A percentile compares a stretch with the other conserved stretches of the same genome.
Evolutionary conservation across 768 basidiomycete genomes (phyloP).

Genomic region (Astraeus odoratus): DNA sequence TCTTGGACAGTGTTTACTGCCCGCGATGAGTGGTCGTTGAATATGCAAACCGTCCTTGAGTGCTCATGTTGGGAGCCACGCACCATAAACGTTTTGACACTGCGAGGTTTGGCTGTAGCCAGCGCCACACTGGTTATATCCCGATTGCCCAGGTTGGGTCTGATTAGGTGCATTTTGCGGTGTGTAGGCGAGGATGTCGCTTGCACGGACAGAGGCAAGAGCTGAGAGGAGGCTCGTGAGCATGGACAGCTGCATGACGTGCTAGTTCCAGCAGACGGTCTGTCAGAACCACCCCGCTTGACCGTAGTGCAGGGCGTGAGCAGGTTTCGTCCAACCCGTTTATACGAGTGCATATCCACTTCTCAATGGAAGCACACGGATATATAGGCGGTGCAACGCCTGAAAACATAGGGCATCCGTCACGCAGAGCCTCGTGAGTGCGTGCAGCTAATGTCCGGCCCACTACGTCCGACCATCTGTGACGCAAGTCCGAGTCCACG

Average conservation of each 20-base stretch:
- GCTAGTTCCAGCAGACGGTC: constrained; percentile 6
- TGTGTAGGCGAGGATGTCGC: constrained; percentile 41
- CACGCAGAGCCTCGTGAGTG: not conserved
- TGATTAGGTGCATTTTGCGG: constrained; percentile 41
- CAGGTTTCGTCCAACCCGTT: not conserved
- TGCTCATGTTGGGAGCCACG: constrained; percentile 14
- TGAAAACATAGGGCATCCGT: not conserved
- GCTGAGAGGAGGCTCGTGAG: constrained; percentile 17
- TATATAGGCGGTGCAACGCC: constrained; percentile 2
- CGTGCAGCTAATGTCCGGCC: not conserved
- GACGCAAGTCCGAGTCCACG: too few species aligned
- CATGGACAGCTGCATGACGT: constrained; percentile 14
- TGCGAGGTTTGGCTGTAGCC: constrained; percentile 45
- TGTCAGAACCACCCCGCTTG: constrained; percentile 8
- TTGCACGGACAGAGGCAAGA: constrained; percentile 12
- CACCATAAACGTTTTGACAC: constrained; percentile 64
- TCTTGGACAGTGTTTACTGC: constrained; percentile 52
- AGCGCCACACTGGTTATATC: constrained; percentile 61
- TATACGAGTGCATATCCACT: not conserved
- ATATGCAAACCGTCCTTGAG: not conserved
- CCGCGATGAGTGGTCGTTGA: not conserved
- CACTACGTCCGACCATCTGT: not conserved
- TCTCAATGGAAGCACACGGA: not conserved
- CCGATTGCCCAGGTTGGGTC: constrained; percentile 52
- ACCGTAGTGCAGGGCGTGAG: constrained; percentile 4